Base-by-base conservation (phyloP, 2,329 filamentous ascomycete genomes). In the Sporothrix curviconia region DNA sequence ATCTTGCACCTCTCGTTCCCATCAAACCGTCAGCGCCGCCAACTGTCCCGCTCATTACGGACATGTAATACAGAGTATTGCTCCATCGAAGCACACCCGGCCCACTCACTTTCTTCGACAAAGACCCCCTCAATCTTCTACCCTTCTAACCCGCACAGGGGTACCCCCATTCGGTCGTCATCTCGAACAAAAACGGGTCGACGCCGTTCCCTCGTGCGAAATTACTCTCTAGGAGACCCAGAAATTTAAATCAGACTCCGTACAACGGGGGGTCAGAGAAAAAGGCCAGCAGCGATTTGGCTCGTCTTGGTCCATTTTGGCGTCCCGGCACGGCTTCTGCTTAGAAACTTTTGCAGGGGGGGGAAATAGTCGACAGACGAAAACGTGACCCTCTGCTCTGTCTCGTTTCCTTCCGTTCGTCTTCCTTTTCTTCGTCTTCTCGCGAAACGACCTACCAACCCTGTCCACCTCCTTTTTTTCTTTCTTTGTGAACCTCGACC, bases 121-220 rank as follows among this genome's bases (percentile, higher is more conserved):
- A n/a, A n/a, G n/a, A n/a, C n/a, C n/a, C n/a, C n/a, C n/a, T n/a
- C n/a, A n/a, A n/a, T n/a, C n/a, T n/a, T 22, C 28, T 32, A 39
- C 39, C 51, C 39, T 54, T 43, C 50, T 42, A 34, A 43, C 51
- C 39, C 32, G 40, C 52, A 39, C 53, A 56, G 43, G 53, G 53
- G 7, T 24, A n/a, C 6, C 34, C 54, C 25, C 36, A 22, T 34
- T 44, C 30, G 51, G 32, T 50, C 54, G 54, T 30, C 43, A 37
- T 50, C 44, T 47, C 43, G 44, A 47, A 56, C 53, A 55, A 40
- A 56, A 56, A 55, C 40, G 54, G 54, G 54, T 56, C 54, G 54
- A 25, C 43, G 36, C 55, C 25, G n/a, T 51, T 44, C 17, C 46
- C 37, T 36, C 25, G 36, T 52, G 39, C 53, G 55, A 57, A 57